Base-by-base conservation (phyloP, 2,329 filamentous ascomycete genomes). In the Trichoderma oligosporum region DNA sequence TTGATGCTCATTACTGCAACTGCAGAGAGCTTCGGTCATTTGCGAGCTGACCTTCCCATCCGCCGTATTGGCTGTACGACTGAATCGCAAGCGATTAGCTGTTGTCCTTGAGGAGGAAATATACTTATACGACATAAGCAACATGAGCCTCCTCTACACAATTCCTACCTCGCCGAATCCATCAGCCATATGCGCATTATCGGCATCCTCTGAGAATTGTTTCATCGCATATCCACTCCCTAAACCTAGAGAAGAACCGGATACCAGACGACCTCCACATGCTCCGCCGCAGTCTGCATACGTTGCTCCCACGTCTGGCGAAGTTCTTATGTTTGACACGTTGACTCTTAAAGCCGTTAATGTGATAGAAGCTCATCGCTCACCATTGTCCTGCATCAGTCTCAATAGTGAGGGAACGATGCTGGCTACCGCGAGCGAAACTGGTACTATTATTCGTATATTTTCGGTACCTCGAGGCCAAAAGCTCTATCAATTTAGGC, bases 11-110 rank as follows among this genome's bases (percentile, higher is more conserved):
- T 42, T 18, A 24, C 36, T 45, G 38, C 38, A 29, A 39, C 8
- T 33, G 45, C 61, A 86, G 81, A 78, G 84, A 64, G 81, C 81
- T 2, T 86, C 93, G 39, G 89, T 95, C 59, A 97, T 99, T 71
- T 99, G 94, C 82, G 94, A 99, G 73, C 88, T 99, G 69, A 97
- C 93, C 3, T 99, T 99, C 66, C 93, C 93, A 11, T 96, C 92
- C n/a, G 91, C 92, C 48, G 91, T 99, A 9, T 83, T 97, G 38
- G 92, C 93, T 18, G 91, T 99, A 59, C 89, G 92, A 63, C 79
- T 99, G 67, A 99, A 99, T 73, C 84, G 94, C 64, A 97, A 97
- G 73, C 86, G 94, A 35, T 82, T 99, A 24, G 91, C 94, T 11
- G 92, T 99, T 29, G 87, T 97, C 12, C 81, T 97, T 57, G 94